Conservation (phyloP, 257 asterid species). For the Hygrophila difformis region DNA sequence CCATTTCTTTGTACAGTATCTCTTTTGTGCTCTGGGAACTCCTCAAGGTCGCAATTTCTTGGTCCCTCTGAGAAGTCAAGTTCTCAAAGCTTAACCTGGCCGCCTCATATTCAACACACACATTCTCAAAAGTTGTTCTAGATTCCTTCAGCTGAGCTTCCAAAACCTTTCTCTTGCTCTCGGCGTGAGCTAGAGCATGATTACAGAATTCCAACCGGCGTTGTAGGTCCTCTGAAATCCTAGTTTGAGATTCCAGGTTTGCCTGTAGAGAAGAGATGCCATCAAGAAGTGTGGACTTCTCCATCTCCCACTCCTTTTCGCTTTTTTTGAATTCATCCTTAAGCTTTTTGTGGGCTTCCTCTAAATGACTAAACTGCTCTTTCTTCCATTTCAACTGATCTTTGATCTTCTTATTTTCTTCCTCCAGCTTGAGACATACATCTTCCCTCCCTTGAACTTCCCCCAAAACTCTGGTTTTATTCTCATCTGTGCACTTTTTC, state of each 20-base stretch:
- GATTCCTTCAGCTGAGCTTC: constrained; percentile 52
- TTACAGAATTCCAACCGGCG: constrained; percentile 65
- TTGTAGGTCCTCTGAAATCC: constrained; percentile 57
- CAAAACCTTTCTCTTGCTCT: no score
- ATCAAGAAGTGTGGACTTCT: constrained; percentile 45
- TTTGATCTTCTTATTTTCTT: constrained; percentile 44
- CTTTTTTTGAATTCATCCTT: constrained; percentile 31
- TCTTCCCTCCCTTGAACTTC: constrained; percentile 49
- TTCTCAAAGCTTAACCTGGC: constrained; percentile 47
- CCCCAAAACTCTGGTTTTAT: constrained; percentile 18
- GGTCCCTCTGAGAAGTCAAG: constrained; percentile 51
- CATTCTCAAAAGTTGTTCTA: constrained; percentile 37
- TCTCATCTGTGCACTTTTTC: constrained; percentile 27
- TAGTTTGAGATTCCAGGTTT: constrained; percentile 62
- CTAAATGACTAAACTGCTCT: constrained; percentile 73
- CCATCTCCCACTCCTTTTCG: constrained; percentile 84
- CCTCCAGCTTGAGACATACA: constrained; percentile 41
- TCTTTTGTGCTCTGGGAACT: constrained; percentile 57
- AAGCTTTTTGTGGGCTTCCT: constrained; percentile 74
- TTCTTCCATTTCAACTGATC: constrained; percentile 85
- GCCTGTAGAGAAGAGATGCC: constrained; percentile 45
- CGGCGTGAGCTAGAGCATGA: constrained; percentile 70
- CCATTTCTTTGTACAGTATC: constrained; percentile 69
- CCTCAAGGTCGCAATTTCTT: constrained; percentile 53
- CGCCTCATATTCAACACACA: constrained; percentile 62